Evolutionary conservation across 257 asterid genomes (phyloP).

Genomic region (Fraxinus quadrangulata): DNA sequence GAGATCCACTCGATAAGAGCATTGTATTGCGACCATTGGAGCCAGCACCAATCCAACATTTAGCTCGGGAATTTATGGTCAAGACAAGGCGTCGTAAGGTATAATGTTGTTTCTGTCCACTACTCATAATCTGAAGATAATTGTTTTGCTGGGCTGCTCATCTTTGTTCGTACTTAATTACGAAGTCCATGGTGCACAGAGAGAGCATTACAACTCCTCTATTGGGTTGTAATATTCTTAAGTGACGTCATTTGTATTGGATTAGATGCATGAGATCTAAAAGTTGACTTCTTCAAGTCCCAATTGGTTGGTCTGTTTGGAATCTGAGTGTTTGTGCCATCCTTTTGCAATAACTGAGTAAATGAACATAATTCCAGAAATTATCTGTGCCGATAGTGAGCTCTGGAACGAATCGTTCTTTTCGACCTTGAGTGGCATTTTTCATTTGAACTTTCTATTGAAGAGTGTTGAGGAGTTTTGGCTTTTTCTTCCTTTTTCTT

Average conservation of each 20-base stretch:
- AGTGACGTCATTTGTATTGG: too few species aligned
- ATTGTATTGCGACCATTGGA: conserved; percentile 90
- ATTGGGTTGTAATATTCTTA: too few species aligned
- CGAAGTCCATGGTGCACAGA: too few species aligned
- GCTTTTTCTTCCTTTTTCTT: background rate
- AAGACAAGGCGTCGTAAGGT: conserved; percentile 99
- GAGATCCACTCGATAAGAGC: conserved; percentile 92
- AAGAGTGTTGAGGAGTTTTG: background rate
- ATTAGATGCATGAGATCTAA: too few species aligned
- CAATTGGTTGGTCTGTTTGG: too few species aligned
- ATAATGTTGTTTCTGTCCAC: conserved; percentile 5
- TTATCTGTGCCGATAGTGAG: background rate
- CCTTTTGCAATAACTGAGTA: background rate
- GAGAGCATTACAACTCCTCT: too few species aligned
- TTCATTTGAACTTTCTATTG: background rate
- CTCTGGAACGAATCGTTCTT: background rate
- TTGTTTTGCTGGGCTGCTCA: too few species aligned
- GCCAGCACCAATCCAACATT: conserved; percentile 96
- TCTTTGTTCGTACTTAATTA: too few species aligned
- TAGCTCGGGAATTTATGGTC: conserved; percentile 98
- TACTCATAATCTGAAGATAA: too few species aligned
- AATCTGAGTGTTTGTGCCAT: too few species aligned
- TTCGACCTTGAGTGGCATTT: background rate
- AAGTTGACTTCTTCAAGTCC: too few species aligned
- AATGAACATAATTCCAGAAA: background rate